Conservation (phyloP, 2,329 filamentous ascomycete species). For the Rhinocladiella similis region DNA sequence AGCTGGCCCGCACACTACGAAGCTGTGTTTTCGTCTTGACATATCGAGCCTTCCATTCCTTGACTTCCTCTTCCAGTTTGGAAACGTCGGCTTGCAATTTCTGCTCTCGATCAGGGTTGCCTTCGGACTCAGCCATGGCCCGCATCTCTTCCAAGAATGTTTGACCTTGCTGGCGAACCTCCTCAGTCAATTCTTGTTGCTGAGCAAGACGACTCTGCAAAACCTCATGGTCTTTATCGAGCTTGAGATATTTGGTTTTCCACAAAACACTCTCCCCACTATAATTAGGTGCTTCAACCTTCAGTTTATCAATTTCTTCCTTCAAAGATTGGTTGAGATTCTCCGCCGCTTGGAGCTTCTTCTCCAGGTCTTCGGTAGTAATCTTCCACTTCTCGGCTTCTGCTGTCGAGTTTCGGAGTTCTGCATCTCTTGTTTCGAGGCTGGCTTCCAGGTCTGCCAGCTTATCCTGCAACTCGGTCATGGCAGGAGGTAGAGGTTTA, state of each 20-base stretch:
- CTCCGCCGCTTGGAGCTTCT: constrained; percentile 71
- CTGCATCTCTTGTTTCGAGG: constrained; percentile 69
- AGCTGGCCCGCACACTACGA: constrained; percentile 76
- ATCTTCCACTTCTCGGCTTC: constrained; percentile 64
- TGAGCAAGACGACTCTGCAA: constrained; percentile 65
- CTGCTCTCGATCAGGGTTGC: constrained; percentile 78
- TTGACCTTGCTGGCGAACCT: constrained; percentile 81
- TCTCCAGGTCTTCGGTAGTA: constrained; percentile 67
- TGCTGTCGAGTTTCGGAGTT: constrained; percentile 52
- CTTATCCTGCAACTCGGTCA: constrained; percentile 72
- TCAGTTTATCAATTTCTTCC: constrained; percentile 65
- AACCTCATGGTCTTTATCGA: constrained; percentile 65
- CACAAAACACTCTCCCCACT: constrained; percentile 37
- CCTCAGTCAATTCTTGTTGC: constrained; percentile 80
- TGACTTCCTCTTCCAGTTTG: constrained; percentile 76
- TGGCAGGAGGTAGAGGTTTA: constrained; percentile 76
- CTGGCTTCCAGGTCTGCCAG: constrained; percentile 69
- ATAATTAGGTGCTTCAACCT: constrained; percentile 17
- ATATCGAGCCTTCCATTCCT: constrained; percentile 88
- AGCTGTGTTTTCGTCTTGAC: constrained; percentile 85
- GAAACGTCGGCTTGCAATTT: constrained; percentile 73
- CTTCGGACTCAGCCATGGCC: constrained; percentile 75
- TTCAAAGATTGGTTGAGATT: constrained; percentile 77
- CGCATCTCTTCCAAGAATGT: constrained; percentile 89
- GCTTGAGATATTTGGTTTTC: constrained; percentile 57